phyloP scores from a whole-genome alignment of 176 grass and related monocot species.

The Rhynchospora pubera region DNA sequence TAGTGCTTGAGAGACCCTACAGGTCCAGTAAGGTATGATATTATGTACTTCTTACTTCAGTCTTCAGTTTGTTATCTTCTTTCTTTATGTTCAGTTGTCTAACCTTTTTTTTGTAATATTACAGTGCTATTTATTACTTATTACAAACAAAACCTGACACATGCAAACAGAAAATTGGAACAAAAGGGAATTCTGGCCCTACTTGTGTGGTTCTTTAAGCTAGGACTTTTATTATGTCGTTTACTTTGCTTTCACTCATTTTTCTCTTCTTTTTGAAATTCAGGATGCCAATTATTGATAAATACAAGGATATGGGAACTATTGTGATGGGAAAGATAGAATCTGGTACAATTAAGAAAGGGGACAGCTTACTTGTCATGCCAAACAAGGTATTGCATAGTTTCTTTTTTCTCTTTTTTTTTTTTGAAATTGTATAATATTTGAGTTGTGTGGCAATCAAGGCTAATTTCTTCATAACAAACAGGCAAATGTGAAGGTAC shows the following conservation, averaged over 20 bases:
- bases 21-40: conserved; percentile 65
- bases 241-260: neutral
- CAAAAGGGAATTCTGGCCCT: neutral
- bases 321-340: conserved; percentile 96
- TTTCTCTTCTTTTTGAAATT: conserved; percentile 3
- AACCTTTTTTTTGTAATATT: neutral
- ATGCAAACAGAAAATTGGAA: neutral
- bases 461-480: conserved; percentile 16
- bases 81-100: neutral
- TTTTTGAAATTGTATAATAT: neutral
- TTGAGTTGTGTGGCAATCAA: neutral
- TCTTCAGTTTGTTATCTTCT: neutral
- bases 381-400: conserved; percentile 67
- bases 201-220: neutral
- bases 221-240: neutral
- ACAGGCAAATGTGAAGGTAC: conserved; percentile 76
- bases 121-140: neutral
- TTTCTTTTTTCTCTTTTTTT: too few relatives aligned
- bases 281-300: conserved; percentile 97
- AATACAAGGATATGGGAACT: conserved; percentile 96
- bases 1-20: conserved; percentile 79
- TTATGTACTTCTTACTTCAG: neutral
- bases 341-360: conserved; percentile 63
- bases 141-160: neutral
- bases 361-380: conserved; percentile 84